Base-by-base conservation (phyloP, 2,329 filamentous ascomycete genomes). In the Botrytis cinerea region DNA sequence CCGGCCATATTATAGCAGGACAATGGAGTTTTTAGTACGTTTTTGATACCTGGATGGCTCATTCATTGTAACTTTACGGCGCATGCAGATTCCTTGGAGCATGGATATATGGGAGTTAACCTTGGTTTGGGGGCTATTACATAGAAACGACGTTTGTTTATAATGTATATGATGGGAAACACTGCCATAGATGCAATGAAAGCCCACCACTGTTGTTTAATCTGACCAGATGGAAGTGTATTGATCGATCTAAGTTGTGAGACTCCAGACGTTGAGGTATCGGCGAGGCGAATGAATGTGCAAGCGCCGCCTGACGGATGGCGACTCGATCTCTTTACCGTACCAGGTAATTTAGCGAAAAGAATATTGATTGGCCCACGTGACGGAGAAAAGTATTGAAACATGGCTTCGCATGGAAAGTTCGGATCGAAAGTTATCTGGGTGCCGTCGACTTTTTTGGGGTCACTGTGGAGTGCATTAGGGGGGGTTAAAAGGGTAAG, bases 41-140 rank as follows among this genome's bases (percentile, higher is more conserved):
- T 48, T 69, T 57, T 69, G 71, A 72, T 72, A 72, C 71, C 63
- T 73, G 43, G 64, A 64, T 45, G 63, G 32, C 40, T 69, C 45
- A 69, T 40, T 46, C 32, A n/a, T 54, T 51, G 43, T 48, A 61
- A 57, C 40, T 60, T 45, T 59, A 72, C 32, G 48, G 70, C 28
- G 62, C 45, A 57, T n/a, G 68, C 32, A 72, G 43, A 46, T 62
- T 54, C 62, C 51, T 68, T 66, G 70, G 63, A 59, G 60, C 69
- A 69, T 69, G 71, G 38, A 60, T 69, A 73, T 61, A 16, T 68
- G 43, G 51, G 43, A 25, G 12, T 68, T 61, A 18, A 60, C 6
- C 32, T 28, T 46, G 67, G 59, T 54, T 32, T 22, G 51, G 51
- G 51, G 38, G 68, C 54, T 45, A 12, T 14, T 45, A 61, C 68